A percentile compares a stretch with the other conserved stretches of the same genome.
phyloP scores from a whole-genome alignment of 257 asterid species.

The Solanum okadae region DNA sequence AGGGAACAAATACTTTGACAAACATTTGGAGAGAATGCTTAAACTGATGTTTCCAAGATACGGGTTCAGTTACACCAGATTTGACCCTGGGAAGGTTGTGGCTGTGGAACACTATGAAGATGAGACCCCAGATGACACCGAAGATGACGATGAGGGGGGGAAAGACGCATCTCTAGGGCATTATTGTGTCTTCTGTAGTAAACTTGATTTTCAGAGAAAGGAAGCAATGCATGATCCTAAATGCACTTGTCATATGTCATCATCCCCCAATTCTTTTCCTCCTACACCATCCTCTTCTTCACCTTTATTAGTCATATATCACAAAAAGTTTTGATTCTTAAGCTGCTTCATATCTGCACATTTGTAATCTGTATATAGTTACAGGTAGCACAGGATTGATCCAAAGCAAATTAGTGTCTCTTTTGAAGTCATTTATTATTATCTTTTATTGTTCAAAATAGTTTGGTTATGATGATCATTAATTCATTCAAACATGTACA shows the following conservation, averaged over 20 bases:
- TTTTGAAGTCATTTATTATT: neutral
- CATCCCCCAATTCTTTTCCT: slow-evolving; percentile 33
- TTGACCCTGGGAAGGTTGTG: slow-evolving; percentile 31
- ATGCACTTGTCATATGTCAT: slow-evolving; percentile 53
- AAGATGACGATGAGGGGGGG: slow-evolving; percentile 17
- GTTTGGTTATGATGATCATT: neutral
- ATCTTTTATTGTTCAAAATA: neutral
- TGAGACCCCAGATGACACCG: slow-evolving; percentile 23
- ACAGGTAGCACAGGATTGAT: neutral
- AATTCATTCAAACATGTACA: neutral
- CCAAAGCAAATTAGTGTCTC: neutral
- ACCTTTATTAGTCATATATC: slow-evolving; percentile 36
- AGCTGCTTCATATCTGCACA: slow-evolving; percentile 4
- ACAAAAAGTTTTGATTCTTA: slow-evolving; percentile 18
- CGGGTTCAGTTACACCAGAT: slow-evolving; percentile 42
- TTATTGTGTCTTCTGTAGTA: slow-evolving; percentile 79
- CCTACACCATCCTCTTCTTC: slow-evolving; percentile 40
- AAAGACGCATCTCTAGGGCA: slow-evolving; percentile 22
- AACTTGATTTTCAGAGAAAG: slow-evolving; percentile 39
- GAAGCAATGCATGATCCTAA: slow-evolving; percentile 47
- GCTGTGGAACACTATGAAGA: slow-evolving; percentile 21
- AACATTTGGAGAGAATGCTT: slow-evolving; percentile 21
- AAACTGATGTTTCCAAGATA: slow-evolving; percentile 34
- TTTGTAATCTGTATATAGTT: slow-evolving; percentile 23
- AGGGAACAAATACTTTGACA: slow-evolving; percentile 26